A percentile compares a stretch with the other conserved stretches of the same genome.
Conservation (phyloP, 2,329 filamentous ascomycete species). For the Cercospora zeae-maydis region DNA sequence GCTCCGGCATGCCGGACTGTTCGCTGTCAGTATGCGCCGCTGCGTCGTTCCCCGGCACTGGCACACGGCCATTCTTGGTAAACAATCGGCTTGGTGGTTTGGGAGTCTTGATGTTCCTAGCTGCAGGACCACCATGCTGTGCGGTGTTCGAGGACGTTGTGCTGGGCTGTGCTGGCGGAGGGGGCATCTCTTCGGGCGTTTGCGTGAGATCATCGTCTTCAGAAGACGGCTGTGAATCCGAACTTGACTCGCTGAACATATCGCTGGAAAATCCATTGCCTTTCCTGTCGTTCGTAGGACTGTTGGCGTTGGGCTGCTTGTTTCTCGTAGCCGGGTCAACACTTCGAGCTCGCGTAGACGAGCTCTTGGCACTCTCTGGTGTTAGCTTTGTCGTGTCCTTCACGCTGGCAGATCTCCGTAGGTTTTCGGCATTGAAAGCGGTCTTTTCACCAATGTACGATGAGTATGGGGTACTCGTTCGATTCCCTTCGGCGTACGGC, state of each 20-base stretch:
- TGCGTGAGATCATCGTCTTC: slow-evolving; percentile 6
- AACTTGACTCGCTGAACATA: slow-evolving; percentile 11
- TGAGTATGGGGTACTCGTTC: slow-evolving; percentile 54
- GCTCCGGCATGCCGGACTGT: slow-evolving; percentile 30
- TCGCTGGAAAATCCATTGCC: slow-evolving; percentile 8
- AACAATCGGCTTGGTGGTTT: slow-evolving; percentile 31
- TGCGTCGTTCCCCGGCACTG: slow-evolving; percentile 9
- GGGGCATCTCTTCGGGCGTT: slow-evolving; percentile 11
- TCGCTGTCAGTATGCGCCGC: slow-evolving; percentile 20
- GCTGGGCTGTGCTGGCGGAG: not conserved
- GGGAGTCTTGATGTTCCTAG: slow-evolving; percentile 35
- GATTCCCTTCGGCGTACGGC: slow-evolving; percentile 46
- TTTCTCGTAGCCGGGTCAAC: slow-evolving; percentile 17
- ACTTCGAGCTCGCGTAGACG: slow-evolving; percentile 23
- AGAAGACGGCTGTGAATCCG: slow-evolving; percentile 1
- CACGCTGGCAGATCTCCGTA: slow-evolving; percentile 53
- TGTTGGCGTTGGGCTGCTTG: slow-evolving; percentile 12
- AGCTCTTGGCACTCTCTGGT: slow-evolving; percentile 28
- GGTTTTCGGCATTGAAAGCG: slow-evolving; percentile 50
- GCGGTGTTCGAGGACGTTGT: slow-evolving; percentile 8
- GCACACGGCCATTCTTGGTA: slow-evolving; percentile 20
- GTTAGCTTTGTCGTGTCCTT: slow-evolving; percentile 41
- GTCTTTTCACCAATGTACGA: slow-evolving; percentile 55
- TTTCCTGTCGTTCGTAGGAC: not conserved
- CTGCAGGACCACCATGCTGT: slow-evolving; percentile 17